phyloP scores from a whole-genome alignment of 257 asterid species.

The Lycium barbarum region DNA sequence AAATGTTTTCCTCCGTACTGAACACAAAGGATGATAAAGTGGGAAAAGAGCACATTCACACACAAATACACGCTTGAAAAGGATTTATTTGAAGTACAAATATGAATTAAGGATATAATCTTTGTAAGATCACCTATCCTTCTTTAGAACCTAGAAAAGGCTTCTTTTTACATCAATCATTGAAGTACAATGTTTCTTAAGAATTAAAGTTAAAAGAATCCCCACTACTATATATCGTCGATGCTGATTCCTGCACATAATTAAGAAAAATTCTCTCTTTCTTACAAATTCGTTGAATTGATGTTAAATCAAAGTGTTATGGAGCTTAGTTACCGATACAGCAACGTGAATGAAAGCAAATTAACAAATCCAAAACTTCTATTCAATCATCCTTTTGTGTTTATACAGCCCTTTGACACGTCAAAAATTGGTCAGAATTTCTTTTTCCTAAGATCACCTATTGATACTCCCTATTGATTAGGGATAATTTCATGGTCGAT shows the following conservation, averaged over 20 bases:
- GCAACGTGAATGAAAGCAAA: too few relatives aligned
- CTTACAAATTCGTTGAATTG: background rate
- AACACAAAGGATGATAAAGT: background rate
- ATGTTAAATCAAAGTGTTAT: too few relatives aligned
- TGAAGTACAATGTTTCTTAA: too few relatives aligned
- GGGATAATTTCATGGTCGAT: background rate
- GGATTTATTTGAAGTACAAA: conserved; percentile 43
- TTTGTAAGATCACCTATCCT: conserved; percentile 36
- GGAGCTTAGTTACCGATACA: too few relatives aligned
- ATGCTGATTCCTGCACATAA: background rate
- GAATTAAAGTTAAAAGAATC: background rate
- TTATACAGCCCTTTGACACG: background rate
- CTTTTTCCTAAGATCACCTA: background rate
- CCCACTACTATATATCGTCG: background rate
- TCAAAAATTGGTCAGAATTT: too few relatives aligned
- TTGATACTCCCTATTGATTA: background rate
- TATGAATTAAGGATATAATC: conserved; percentile 56
- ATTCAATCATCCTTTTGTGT: background rate
- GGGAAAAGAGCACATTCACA: background rate
- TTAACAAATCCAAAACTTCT: too few relatives aligned
- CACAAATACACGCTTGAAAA: background rate
- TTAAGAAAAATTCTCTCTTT: background rate
- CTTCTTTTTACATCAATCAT: background rate
- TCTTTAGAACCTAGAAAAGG: conserved; percentile 47
- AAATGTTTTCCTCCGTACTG: background rate